A percentile compares a stretch with the other conserved stretches of the same genome.
Conservation (phyloP, 306 rosid species). For the Sesbania bispinosa region DNA sequence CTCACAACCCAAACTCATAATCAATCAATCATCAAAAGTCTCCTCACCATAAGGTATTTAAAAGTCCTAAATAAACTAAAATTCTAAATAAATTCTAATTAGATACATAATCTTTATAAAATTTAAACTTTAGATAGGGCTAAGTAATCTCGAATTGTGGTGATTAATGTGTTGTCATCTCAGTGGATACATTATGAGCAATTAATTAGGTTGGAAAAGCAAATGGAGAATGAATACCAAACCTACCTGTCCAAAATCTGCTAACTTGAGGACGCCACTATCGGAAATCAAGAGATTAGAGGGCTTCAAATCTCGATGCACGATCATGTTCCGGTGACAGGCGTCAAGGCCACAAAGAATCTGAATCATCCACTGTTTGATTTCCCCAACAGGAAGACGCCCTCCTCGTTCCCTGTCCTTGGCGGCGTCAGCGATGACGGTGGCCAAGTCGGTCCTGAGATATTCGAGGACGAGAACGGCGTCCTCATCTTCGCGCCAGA, state of each 20-base stretch:
- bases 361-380: constrained; percentile 90
- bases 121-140: too few relatives aligned
- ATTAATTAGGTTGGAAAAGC: too few relatives aligned
- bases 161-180: too few relatives aligned
- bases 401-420: constrained; percentile 3
- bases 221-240: background rate
- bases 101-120: too few relatives aligned
- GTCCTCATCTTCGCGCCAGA: constrained; percentile 93
- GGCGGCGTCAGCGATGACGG: constrained; percentile 55
- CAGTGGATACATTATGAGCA: too few relatives aligned
- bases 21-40: too few relatives aligned
- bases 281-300: constrained; percentile 75
- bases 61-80: too few relatives aligned
- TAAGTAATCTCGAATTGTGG: too few relatives aligned
- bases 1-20: too few relatives aligned
- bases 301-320: constrained; percentile 95
- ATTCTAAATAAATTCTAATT: too few relatives aligned
- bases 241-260: constrained; percentile 82
- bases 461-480: constrained; percentile 82
- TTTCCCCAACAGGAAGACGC: constrained; percentile 48
- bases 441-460: constrained; percentile 58
- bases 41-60: too few relatives aligned
- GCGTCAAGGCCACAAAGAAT: constrained; percentile 75
- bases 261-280: constrained; percentile 77
- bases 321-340: constrained; percentile 72